Percentiles rank a stretch among this genome's conserved stretches.
Evolutionary conservation across 1,284 basidiomycete species (phyloP).

Genomic region (Lignosus rhinocerotis): DNA sequence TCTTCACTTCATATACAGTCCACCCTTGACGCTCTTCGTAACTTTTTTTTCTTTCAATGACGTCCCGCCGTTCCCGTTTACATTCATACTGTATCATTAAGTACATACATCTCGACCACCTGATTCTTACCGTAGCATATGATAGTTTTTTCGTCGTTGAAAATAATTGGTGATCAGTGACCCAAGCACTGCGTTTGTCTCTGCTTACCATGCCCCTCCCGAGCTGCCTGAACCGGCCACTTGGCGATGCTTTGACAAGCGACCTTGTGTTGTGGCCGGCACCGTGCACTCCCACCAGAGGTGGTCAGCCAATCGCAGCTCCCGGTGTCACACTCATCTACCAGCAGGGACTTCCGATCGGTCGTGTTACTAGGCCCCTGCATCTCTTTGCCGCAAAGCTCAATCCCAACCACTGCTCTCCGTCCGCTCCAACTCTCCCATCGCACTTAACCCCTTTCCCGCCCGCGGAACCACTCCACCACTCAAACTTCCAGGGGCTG

Average conservation of each 20-base stretch:
- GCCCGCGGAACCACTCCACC: conserved; percentile 2
- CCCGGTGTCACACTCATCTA: conserved; percentile 12
- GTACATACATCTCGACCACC: conserved; percentile 17
- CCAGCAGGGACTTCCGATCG: neutral
- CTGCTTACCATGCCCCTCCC: neutral
- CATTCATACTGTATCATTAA: conserved; percentile 23
- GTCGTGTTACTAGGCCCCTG: neutral
- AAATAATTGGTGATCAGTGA: conserved; percentile 16
- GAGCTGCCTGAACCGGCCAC: neutral
- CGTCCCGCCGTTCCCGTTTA: neutral
- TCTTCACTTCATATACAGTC: neutral
- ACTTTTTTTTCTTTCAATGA: conserved; percentile 2
- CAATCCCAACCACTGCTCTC: neutral
- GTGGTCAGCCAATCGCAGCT: conserved; percentile 14
- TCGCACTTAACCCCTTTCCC: neutral
- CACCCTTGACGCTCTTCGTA: neutral
- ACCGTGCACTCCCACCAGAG: neutral
- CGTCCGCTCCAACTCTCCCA: too few relatives aligned
- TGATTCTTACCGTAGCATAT: conserved; percentile 20
- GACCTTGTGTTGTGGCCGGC: too few relatives aligned
- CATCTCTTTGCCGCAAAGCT: neutral
- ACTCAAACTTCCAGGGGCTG: conserved; percentile 7
- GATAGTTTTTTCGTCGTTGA: conserved; percentile 10
- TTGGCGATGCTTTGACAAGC: too few relatives aligned
- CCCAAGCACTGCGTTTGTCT: neutral